Conservation (phyloP, 225 moss, liverwort and hornwort genomes). For the Polytrichum commune region DNA sequence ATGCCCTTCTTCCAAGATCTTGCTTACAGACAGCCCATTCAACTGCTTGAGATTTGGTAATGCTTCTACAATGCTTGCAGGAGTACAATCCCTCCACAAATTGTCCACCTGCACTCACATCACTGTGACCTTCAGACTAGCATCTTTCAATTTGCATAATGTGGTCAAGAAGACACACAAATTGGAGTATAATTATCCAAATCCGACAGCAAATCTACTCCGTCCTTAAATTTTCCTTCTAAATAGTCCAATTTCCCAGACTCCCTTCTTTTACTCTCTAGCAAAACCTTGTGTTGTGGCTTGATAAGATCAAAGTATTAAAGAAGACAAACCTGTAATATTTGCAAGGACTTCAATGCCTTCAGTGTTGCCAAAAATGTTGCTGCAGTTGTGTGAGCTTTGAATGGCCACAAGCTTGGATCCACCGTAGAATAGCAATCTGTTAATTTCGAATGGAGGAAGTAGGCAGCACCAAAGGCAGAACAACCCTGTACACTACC, state of each 20-base stretch:
- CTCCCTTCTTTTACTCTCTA: background rate
- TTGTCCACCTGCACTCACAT: conserved; percentile 63
- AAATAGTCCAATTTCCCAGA: background rate
- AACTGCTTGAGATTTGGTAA: conserved; percentile 50
- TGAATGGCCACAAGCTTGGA: too few species aligned
- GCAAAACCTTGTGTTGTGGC: background rate
- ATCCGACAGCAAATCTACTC: background rate
- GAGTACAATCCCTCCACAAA: conserved; percentile 66
- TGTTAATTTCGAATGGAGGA: too few species aligned
- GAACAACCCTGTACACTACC: too few species aligned
- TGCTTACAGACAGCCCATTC: conserved; percentile 48
- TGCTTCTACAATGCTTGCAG: conserved; percentile 46
- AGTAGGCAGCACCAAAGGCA: too few species aligned
- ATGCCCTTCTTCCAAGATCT: conserved; percentile 34
- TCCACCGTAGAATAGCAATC: too few species aligned
- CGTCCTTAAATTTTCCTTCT: background rate
- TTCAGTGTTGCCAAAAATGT: conserved; percentile 49
- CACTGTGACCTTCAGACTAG: background rate
- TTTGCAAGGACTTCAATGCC: conserved; percentile 49
- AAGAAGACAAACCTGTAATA: conserved; percentile 63
- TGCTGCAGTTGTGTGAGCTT: too few species aligned
- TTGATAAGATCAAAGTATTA: background rate
- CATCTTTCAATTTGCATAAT: background rate
- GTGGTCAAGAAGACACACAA: background rate
- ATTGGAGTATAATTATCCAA: background rate